Evolutionary conservation across 768 basidiomycete genomes (phyloP), one percentile per base, ranked within the genome.

Genomic region (Leucosporidium yakuticum): DNA sequence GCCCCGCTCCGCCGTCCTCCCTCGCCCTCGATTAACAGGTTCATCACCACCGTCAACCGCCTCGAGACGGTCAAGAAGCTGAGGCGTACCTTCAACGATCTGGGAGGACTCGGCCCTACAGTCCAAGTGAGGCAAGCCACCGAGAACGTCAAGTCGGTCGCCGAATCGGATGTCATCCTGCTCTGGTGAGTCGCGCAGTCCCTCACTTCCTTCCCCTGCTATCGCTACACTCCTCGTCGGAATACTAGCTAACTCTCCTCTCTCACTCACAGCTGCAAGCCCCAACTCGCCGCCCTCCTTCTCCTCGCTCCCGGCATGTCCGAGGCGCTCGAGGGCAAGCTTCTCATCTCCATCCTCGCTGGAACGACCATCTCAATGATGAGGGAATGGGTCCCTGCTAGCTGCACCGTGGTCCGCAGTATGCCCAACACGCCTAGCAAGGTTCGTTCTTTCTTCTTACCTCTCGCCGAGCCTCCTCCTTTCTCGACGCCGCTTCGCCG

Each of bases 351-450:
- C 76, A 96, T 98, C 77, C 87, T 97, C 39, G 94, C 96, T n/a
- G 96, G 96, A 73, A 88, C 96, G 7, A 97, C 89, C 34, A 88
- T 98, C 71, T 70, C 81, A 44, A 94, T 97, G 78, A 81, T 98
- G 48, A 79, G 82, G 55, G 82, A 79, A 8, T 89, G 88, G 88
- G 89, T 93, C 39, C 81, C 81, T 31, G 83, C 87, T 4, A 83
- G 82, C n/a, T 91, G 91, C 53, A 86, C 85, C 73, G 88, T 97
- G 68, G 87, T 98, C 67, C 87, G 96, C 65, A 90, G 92, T 17
- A 99, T 99, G 96, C 94, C 96, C 71, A 99, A 99, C 77, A 98
- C 95, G 3, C 93, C 96, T 25, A 91, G 90, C 81, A 90, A 90
- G 79, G 95, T 93, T 69, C 67, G 84, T 73, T 15, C n/a, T 55